Evolutionary conservation across 2,329 filamentous ascomycete genomes (phyloP), one percentile per base, ranked within the genome.

Genomic region (Aspergillus sp.): DNA sequence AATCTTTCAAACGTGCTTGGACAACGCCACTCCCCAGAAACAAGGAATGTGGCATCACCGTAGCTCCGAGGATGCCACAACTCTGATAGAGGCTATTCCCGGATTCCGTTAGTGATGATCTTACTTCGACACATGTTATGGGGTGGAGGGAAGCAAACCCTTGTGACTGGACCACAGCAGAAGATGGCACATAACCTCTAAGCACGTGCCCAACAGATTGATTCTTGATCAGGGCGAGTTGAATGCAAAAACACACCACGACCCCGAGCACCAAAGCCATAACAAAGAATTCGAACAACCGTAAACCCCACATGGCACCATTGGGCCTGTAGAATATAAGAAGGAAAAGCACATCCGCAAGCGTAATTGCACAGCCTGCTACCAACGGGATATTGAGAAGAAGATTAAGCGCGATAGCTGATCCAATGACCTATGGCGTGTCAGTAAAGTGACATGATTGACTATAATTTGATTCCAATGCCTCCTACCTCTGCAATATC

Each of bases 401-500:
- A 7, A 81, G 66, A 51, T 81, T 79, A 38, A 80, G 62, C 19
- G 77, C 74, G 53, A 81, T 81, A 7, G 78, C 78, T 7, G 75
- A 77, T 38, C 78, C 78, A 54, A 81, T 74, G 45, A 81, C 77
- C 74, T 74, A 52, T n/a, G 39, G 15, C 45, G 12, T 30, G 42
- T 45, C 25, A 50, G 32, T 15, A 44, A 23, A 32, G 25, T 30
- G 25, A 30, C 25, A 12, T 4, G 30, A 20, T 7, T 32, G 15
- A 7, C 13, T 23, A n/a, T 25, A 39, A 30, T 7, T 30, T 3
- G 7, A 32, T 38, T n/a, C 7, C 6, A 9, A n/a, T 10, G 41
- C 43, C 47, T 4, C 67, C 54, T 58, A 78, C 79, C 67, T 86
- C 83, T 48, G 83, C 83, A 53, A 87, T 81, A 61, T 87, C 84